Base-by-base conservation (phyloP, 441 rosid species). In the Populus hybrid region DNA sequence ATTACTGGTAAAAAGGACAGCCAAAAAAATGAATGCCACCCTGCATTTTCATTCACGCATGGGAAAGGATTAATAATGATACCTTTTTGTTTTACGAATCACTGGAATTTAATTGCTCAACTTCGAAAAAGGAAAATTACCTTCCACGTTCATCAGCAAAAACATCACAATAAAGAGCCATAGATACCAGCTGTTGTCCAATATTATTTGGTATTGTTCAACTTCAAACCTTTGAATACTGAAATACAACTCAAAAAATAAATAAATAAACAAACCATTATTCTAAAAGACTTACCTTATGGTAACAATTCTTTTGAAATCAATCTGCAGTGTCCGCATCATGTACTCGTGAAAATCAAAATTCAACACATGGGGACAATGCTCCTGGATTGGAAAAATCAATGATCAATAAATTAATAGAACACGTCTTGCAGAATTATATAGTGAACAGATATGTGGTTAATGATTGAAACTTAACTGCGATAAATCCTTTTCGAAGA, bases 21-120 rank as follows among this genome's bases (percentile, higher is more conserved):
- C 97, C 98, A 95, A 75, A 95, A 95, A 72, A 85, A 93, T 0
- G 92, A 81, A 78, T 93, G 91, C 99, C 99, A 95, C 66, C 98
- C 96, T 92, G 90, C 86, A 79, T 35, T 59, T 34, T 34, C 21
- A 71, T 38, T 24, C 28, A 14, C 26, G 26, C 26, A 9, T 23
- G 71, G 46, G 35, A 28, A 18, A 63, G 24, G 40, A 32, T 68
- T 68, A 30, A 20, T 24, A 28, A 30, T 67, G 34, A 28, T 12
- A 10, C 35, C 69, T 1, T 12, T 12, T 12, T 40, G n/a, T 46
- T 46, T 66, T 8, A 28, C 14, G 38, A 67, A 67, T 24, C 70
- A 67, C n/a, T 6, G 34, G 14, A 67, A 24, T 67, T 26, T 10
- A 67, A 23, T 14, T 28, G 40, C 18, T 11, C 65, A 75, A 18